A percentile compares a stretch with the other conserved stretches of the same genome.
These are phyloP conservation scores for Herpetomonas tarakana DNA, from an alignment of 208 protist species.

Conservation along the genomic window DNA sequence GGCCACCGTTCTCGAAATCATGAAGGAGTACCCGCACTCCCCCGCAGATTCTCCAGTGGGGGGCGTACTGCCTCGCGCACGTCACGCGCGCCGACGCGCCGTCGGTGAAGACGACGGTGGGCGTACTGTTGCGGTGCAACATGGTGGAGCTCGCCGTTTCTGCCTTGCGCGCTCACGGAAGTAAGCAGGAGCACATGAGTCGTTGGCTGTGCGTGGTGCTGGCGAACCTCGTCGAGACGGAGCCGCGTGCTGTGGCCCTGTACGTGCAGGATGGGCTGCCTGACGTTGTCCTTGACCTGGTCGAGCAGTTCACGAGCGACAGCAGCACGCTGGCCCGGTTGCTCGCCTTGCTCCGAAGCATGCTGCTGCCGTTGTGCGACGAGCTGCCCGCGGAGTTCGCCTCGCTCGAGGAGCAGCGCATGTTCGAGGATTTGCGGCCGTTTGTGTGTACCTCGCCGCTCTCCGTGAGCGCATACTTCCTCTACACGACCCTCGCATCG, in stretches of 20 bases:
- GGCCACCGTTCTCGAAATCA: constrained; percentile 68
- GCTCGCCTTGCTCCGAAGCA: constrained; percentile 17
- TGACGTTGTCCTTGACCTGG: constrained; percentile 29
- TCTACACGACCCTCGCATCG: neutral
- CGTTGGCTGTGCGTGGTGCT: constrained; percentile 43
- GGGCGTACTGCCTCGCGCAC: constrained; percentile 50
- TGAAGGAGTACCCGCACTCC: constrained; percentile 76
- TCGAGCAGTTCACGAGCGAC: constrained; percentile 35
- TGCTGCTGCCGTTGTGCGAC: constrained; percentile 20
- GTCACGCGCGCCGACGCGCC: constrained; percentile 32
- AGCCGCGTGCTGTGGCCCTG: constrained; percentile 23
- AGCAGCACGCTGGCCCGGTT: constrained; percentile 17
- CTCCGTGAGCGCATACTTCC: neutral
- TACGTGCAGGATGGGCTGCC: constrained; percentile 45
- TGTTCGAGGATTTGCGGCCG: neutral
- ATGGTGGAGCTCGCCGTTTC: constrained; percentile 56
- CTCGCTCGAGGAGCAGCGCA: constrained; percentile 1
- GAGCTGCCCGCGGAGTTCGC: constrained; percentile 2
- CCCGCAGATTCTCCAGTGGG: constrained; percentile 69
- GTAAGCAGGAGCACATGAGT: constrained; percentile 25
- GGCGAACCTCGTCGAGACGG: constrained; percentile 28
- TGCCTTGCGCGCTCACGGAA: constrained; percentile 45
- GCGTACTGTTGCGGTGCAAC: constrained; percentile 35
- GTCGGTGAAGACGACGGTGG: constrained; percentile 23
- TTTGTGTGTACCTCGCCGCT: neutral